These are phyloP conservation scores for Cardamine occulta DNA, from an alignment of 345 rosid genomes.

Conservation along the genomic window DNA sequence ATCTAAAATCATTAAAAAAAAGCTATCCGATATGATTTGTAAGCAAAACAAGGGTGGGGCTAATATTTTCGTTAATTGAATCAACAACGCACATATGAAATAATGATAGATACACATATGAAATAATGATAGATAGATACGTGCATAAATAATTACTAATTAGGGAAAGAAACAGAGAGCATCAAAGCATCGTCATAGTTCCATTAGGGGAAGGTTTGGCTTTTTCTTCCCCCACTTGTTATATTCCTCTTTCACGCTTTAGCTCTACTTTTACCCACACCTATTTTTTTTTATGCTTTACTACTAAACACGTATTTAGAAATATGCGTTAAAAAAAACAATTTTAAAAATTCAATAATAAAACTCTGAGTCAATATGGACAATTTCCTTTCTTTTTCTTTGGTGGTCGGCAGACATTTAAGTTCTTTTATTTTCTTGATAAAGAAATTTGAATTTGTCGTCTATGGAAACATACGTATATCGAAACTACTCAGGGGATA, in stretches of 20 bases:
- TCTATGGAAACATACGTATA: neutral
- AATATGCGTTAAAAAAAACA: neutral
- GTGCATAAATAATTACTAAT: slow-evolving; percentile 39
- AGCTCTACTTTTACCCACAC: slow-evolving; percentile 39
- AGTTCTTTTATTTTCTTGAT: neutral
- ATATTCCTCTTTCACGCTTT: slow-evolving; percentile 37
- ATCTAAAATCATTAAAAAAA: neutral
- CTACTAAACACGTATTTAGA: slow-evolving; percentile 18
- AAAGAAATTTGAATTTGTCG: neutral
- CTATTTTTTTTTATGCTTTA: neutral
- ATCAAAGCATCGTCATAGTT: slow-evolving; percentile 61
- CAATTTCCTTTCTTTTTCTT: neutral
- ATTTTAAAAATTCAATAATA: neutral
- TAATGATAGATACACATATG: slow-evolving; percentile 1
- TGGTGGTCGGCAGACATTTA: neutral
- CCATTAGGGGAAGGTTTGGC: slow-evolving; percentile 63
- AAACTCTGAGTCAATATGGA: neutral
- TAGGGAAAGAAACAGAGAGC: slow-evolving; percentile 49
- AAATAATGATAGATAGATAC: neutral
- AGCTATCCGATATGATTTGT: slow-evolving; percentile 18
- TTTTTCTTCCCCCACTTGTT: slow-evolving; percentile 35
- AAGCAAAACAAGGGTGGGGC: slow-evolving; percentile 27
- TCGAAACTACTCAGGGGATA: neutral
- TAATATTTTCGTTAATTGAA: slow-evolving; percentile 9
- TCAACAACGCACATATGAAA: neutral